Evolutionary conservation across 129 eudicot genomes (phyloP), one percentile per base, ranked within the genome.

Genomic region (Arctium minus): DNA sequence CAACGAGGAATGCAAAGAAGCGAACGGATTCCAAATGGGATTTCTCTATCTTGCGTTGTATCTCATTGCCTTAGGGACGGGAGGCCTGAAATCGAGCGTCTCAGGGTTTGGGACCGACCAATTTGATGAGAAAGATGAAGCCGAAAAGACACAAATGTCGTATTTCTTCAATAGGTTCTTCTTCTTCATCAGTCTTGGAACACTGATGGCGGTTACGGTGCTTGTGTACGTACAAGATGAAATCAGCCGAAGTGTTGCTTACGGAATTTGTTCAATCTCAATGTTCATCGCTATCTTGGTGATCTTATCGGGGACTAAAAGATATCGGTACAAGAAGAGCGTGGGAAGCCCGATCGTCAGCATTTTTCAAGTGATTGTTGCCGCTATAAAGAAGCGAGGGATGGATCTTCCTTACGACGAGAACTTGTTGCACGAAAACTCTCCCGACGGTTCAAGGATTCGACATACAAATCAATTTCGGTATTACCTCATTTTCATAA

Each of bases 51-150:
- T 93, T n/a, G 92, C 97, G 22, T 42, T 94, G 38, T 92, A 94
- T 73, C 86, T 92, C 37, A 91, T 92, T 64, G 98, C 98, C 9
- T 35, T 94, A 0, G 98, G 98, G 37, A 92, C 97, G 0, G 98
- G 98, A 1, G 98, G 98, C 72, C 83, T 94, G 1, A 94, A 94
- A 80, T 94, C 98, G 1, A 92, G 97, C 13, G 94, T 94, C 1
- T 94, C 98, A 0, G 98, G 97, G 40, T 94, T 94, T 18, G 97
- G 98, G 10, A 91, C 92, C 1, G 98, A 94, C 53, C 98, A 94
- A 46, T 94, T 94, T 31, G 98, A 94, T 39, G 94, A 92, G 17
- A 91, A 88, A 65, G 90, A 92, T 38, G 92, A 91, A 27, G 88
- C 84, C 9, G 98, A 94, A 77, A 91, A 89, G 72, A 80, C 94